These are phyloP conservation scores for Magnolia officinalis DNA, from an alignment of 164 flowering plant genomes.

Conservation along the genomic window DNA sequence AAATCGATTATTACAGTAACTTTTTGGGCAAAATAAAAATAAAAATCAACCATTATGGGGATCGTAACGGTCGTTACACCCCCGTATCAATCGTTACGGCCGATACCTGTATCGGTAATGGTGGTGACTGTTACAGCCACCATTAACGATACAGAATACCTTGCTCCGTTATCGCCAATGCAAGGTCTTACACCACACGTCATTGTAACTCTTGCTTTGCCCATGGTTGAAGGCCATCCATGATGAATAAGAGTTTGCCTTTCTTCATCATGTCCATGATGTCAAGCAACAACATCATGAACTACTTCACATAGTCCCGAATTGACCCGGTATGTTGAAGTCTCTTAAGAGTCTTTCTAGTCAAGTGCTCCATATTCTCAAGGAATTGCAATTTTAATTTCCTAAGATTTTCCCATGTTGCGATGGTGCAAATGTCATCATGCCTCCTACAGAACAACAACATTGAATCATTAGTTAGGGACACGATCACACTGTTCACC, in stretches of 20 bases:
- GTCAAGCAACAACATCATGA: neutral
- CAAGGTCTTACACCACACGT: neutral
- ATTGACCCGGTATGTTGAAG: neutral
- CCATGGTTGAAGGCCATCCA: neutral
- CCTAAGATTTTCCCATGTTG: neutral
- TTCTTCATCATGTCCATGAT: neutral
- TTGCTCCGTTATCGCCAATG: neutral
- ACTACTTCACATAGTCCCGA: slow-evolving; percentile 5
- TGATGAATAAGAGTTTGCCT: neutral
- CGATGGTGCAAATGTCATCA: too few relatives aligned
- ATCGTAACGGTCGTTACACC: too few relatives aligned
- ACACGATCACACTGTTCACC: too few relatives aligned
- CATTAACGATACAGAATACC: too few relatives aligned
- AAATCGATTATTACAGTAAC: too few relatives aligned
- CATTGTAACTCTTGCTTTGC: neutral
- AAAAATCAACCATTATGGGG: too few relatives aligned
- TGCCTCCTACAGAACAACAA: too few relatives aligned
- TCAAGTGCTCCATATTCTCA: neutral
- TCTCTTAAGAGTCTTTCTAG: neutral
- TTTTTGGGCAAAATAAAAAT: too few relatives aligned
- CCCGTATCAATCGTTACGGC: too few relatives aligned
- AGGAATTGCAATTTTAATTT: neutral
- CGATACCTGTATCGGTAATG: too few relatives aligned
- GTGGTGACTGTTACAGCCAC: too few relatives aligned
- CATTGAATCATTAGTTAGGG: too few relatives aligned